Evolutionary conservation across 331 rosid species (phyloP), one percentile per base, ranked within the genome.

Genomic region (Saraca asoca): DNA sequence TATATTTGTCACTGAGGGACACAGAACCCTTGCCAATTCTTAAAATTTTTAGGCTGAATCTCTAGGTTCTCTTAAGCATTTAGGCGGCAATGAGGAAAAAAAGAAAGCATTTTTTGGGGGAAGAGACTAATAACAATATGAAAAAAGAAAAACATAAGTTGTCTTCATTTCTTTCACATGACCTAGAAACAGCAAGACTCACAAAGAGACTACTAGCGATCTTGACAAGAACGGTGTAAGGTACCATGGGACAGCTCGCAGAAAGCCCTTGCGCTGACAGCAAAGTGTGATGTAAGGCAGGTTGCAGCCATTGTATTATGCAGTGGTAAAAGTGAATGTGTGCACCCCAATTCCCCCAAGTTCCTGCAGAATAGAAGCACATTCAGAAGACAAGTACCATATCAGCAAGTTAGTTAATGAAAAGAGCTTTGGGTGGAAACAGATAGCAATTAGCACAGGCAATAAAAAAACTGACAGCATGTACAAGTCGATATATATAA

Each of bases 151-250:
- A 24, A n/a, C 15, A 66, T 0, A 51, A 69, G 20, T 2, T 8
- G 31, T 48, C 66, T 77, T 68, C 65, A 72, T 20, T 64, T 73
- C 63, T 11, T 50, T 55, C 70, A 61, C 51, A 78, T 24, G 53
- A 76, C 91, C 96, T 88, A 83, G 81, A 81, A 80, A 81, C 81
- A 78, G 86, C 85, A 90, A 86, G 91, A 90, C 99, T 90, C 99
- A 90, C 96, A 86, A 94, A 93, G 89, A 78, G 43, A 94, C 85
- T 82, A 94, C 79, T 94, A 90, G 99, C 97, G 93, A 94, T 86
- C 97, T 78, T 81, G 97, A 94, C 95, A 90, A 88, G 99, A 70
- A 77, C 95, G 96, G 81, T 87, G 74, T 88, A 94, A 88, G 96
- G 91, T 94, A 88, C 99, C 97, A 71, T 90, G 85, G 62, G 95